A percentile compares a stretch with the other conserved stretches of the same genome.
These are phyloP conservation scores for Adenanthera pavonina DNA, from an alignment of 306 rosid genomes.

Conservation along the genomic window DNA sequence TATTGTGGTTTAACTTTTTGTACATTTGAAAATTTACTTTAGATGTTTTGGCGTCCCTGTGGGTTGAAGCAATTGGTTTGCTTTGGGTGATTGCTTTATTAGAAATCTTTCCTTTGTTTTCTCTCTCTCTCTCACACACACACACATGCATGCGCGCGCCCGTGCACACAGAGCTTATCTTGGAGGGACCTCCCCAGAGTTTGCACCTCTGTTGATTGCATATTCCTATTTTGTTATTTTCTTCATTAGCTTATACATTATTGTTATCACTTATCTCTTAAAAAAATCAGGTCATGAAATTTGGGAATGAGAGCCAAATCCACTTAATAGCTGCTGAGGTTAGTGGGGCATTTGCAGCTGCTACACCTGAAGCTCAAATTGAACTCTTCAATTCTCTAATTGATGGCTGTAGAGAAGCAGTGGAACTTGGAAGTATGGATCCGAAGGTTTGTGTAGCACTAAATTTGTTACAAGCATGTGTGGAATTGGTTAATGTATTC, in stretches of 20 bases:
- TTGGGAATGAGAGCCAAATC: constrained; percentile 89
- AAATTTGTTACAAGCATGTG: constrained; percentile 11
- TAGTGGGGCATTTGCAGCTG: constrained; percentile 80
- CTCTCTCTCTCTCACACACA: background rate
- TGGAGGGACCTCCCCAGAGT: constrained; percentile 11
- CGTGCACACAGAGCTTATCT: background rate
- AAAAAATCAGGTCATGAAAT: constrained; percentile 81
- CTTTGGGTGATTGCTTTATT: background rate
- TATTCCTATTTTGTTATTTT: constrained; percentile 19
- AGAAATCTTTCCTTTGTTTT: background rate
- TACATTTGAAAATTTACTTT: background rate
- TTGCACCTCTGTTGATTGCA: constrained; percentile 27
- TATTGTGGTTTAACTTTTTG: background rate
- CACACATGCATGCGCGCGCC: no score
- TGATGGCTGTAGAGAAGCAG: constrained; percentile 91
- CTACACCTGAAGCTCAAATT: constrained; percentile 68
- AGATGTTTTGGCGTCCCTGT: background rate
- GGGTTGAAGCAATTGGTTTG: background rate
- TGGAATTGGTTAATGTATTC: constrained; percentile 33
- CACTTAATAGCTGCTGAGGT: constrained; percentile 80
- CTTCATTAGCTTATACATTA: constrained; percentile 15
- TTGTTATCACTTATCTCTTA: constrained; percentile 29
- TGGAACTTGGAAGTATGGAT: constrained; percentile 76
- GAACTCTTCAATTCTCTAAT: constrained; percentile 83
- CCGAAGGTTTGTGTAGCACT: constrained; percentile 68